Percentiles rank a stretch among this genome's conserved stretches.
Conservation (phyloP, 805 yeast species). For the Brettanomyces bruxellensis region DNA sequence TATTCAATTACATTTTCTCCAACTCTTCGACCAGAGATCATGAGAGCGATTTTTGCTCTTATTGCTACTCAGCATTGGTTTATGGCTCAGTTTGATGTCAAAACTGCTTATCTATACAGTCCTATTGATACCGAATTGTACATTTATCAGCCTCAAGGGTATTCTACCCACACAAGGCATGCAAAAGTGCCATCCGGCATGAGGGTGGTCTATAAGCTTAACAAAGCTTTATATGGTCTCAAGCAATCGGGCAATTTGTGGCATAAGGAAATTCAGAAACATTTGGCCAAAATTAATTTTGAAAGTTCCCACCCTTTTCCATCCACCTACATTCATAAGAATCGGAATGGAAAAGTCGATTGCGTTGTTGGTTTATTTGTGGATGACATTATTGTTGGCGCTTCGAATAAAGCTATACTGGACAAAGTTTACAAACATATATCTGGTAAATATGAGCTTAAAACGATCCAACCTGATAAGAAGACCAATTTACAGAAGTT, state of each 20-base stretch:
- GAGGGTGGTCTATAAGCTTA: background rate
- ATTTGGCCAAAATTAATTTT: no score
- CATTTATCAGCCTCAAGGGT: no score
- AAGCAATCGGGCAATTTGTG: constrained; percentile 1
- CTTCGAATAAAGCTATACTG: background rate
- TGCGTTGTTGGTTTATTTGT: background rate
- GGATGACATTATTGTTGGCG: no score
- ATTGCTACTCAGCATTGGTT: no score
- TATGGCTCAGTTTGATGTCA: no score
- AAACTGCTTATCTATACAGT: no score
- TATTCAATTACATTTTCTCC: background rate
- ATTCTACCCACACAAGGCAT: no score
- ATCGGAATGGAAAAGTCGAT: background rate
- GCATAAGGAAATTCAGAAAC: background rate
- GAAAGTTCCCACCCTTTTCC: background rate
- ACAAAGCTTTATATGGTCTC: constrained; percentile 4
- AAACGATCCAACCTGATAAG: background rate
- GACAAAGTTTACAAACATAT: background rate
- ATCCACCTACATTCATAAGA: background rate
- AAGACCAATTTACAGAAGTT: background rate
- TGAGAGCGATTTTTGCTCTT: no score
- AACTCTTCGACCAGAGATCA: background rate
- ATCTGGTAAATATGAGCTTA: background rate
- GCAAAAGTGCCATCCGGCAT: no score
- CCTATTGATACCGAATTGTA: no score